These are phyloP conservation scores for Calonectria hongkongensis DNA, from an alignment of 2,329 filamentous ascomycete species.

Conservation along the genomic window DNA sequence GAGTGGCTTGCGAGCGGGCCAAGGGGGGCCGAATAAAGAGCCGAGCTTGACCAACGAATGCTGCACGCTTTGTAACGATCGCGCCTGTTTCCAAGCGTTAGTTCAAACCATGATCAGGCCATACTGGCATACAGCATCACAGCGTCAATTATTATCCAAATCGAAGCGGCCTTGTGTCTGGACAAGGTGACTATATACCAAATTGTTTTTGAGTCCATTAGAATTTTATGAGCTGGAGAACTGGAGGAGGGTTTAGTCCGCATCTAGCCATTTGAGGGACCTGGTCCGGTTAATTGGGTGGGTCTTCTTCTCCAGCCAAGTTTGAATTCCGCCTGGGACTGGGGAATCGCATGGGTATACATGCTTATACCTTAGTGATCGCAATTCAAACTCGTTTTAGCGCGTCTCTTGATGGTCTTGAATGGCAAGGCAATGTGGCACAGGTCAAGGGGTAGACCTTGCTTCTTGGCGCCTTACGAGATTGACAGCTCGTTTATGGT, in stretches of 20 bases:
- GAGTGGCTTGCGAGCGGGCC: background rate
- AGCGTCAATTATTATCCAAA: background rate
- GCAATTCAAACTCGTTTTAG: background rate
- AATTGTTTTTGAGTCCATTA: background rate
- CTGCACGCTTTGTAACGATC: background rate
- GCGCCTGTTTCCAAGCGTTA: no score
- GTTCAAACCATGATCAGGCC: background rate
- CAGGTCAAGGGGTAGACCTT: background rate
- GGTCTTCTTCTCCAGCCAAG: background rate
- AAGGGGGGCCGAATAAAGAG: constrained; percentile 9
- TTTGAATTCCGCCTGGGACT: background rate
- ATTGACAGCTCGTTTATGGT: background rate
- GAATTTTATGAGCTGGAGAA: background rate
- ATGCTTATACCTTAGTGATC: background rate
- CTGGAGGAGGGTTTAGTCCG: constrained; percentile 17
- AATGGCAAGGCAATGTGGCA: background rate
- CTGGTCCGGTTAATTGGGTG: background rate
- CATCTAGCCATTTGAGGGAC: background rate
- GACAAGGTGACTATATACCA: background rate
- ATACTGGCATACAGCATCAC: background rate
- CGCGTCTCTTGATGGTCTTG: background rate
- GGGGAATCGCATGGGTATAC: background rate
- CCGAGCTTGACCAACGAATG: background rate
- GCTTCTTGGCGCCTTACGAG: background rate
- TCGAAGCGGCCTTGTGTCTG: background rate